Evolutionary conservation across 495 filamentous ascomycete genomes (phyloP).

Genomic region (Umbilicaria muhlenbergii): DNA sequence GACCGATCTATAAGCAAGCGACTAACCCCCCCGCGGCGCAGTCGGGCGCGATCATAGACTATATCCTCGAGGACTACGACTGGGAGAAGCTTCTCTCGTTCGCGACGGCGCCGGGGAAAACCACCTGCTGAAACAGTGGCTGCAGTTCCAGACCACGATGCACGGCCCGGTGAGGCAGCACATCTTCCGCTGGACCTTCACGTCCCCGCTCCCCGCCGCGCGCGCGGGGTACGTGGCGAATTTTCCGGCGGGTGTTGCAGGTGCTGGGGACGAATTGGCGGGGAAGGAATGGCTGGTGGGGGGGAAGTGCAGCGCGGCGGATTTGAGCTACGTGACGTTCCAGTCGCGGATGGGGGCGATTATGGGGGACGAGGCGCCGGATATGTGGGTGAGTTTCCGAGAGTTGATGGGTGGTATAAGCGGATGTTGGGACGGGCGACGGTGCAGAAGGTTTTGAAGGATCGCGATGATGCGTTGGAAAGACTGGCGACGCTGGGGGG

Average conservation of each 20-base stretch:
- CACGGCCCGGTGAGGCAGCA: conserved; percentile 21
- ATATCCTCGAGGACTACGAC: conserved; percentile 46
- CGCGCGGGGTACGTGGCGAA: not conserved
- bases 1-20: too few species aligned
- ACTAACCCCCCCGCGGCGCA: conserved; percentile 36
- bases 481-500: not conserved
- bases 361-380: not conserved
- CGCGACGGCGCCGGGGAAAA: conserved; percentile 24
- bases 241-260: not conserved
- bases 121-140: conserved; percentile 20
- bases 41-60: conserved; percentile 45
- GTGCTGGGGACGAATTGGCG: conserved; percentile 1
- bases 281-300: conserved; percentile 1
- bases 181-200: conserved; percentile 1
- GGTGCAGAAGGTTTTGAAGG: conserved; percentile 8
- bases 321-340: conserved; percentile 1
- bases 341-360: conserved; percentile 1
- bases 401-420: conserved; percentile 18
- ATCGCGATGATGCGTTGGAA: not conserved
- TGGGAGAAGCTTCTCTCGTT: conserved; percentile 15
- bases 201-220: not conserved
- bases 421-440: conserved; percentile 11
- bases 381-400: conserved; percentile 15
- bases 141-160: conserved; percentile 28
- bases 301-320: not conserved